These are phyloP conservation scores for Komagataea norvegica DNA, from an alignment of 1,139 yeast species.

Conservation along the genomic window DNA sequence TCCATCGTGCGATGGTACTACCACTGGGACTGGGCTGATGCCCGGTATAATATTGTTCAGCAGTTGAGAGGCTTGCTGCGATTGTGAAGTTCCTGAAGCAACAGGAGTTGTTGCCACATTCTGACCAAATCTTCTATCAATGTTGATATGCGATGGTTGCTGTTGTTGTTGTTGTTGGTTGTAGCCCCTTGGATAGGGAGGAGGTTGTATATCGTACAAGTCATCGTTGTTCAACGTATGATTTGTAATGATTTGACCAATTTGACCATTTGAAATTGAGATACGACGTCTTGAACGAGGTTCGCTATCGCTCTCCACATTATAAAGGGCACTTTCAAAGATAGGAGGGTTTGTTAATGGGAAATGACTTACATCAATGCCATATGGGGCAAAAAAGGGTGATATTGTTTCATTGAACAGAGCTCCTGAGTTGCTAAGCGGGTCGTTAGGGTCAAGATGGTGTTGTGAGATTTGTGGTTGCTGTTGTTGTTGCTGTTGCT, in stretches of 20 bases:
- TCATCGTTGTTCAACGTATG: slow-evolving; percentile 30
- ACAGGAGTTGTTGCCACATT: not conserved
- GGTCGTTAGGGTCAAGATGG: slow-evolving; percentile 9
- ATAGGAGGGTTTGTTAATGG: slow-evolving; percentile 66
- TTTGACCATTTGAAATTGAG: slow-evolving; percentile 76
- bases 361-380: slow-evolving; percentile 39
- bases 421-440: slow-evolving; percentile 30
- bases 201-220: slow-evolving; percentile 30
- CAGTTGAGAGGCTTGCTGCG: no score
- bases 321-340: slow-evolving; percentile 47
- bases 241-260: slow-evolving; percentile 48
- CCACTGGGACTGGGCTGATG: slow-evolving; percentile 8
- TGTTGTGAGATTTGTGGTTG: slow-evolving; percentile 8
- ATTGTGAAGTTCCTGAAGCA: no score
- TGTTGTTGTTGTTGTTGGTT: slow-evolving; percentile 2
- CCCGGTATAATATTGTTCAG: slow-evolving; percentile 1
- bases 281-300: slow-evolving; percentile 62
- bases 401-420: slow-evolving; percentile 35
- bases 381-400: slow-evolving; percentile 36
- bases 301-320: slow-evolving; percentile 38
- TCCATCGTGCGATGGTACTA: no score
- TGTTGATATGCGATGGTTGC: slow-evolving; percentile 6
- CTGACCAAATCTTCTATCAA: not conserved
- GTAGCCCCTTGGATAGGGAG: slow-evolving; percentile 29
- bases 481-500: slow-evolving; percentile 8